phyloP scores from a whole-genome alignment of 208 protist genomes.

The Leishmania guyanensis region DNA sequence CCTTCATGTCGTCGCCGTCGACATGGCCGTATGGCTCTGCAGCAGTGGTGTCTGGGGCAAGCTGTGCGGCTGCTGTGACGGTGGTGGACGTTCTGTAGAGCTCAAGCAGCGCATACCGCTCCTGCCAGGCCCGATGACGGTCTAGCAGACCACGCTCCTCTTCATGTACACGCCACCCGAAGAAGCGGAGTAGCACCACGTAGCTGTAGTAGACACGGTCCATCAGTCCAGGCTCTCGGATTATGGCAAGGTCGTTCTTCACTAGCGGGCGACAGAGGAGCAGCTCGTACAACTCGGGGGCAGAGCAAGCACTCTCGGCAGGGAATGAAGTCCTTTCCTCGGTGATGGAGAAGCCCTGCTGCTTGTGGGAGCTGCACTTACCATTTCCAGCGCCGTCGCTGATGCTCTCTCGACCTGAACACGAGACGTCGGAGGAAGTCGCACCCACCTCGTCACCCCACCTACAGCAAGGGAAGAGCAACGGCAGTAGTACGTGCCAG shows the following conservation, averaged over 20 bases:
- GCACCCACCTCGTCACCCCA: background rate
- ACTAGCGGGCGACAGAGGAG: conserved; percentile 17
- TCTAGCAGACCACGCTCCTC: conserved; percentile 86
- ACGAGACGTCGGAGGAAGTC: background rate
- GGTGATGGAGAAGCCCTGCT: background rate
- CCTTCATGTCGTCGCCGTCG: background rate
- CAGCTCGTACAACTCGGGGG: conserved; percentile 8
- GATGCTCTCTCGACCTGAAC: background rate
- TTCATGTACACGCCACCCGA: conserved; percentile 84
- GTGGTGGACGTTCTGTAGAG: conserved; percentile 1
- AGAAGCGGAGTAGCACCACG: conserved; percentile 85
- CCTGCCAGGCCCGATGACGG: conserved; percentile 66
- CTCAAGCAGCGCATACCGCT: conserved; percentile 54
- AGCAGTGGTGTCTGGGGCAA: background rate
- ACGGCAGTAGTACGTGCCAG: conserved; percentile 63
- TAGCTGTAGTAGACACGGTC: conserved; percentile 90
- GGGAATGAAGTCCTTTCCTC: background rate
- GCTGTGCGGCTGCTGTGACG: background rate
- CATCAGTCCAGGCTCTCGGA: conserved; percentile 67
- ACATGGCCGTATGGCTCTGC: background rate
- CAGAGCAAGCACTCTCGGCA: conserved; percentile 11
- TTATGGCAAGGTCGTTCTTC: conserved; percentile 30
- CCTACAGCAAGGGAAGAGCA: conserved; percentile 56
- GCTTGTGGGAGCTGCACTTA: background rate
- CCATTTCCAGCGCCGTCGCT: background rate